These are phyloP conservation scores for Ulota crispa DNA, from an alignment of 225 moss, liverwort and hornwort species.

Conservation along the genomic window DNA sequence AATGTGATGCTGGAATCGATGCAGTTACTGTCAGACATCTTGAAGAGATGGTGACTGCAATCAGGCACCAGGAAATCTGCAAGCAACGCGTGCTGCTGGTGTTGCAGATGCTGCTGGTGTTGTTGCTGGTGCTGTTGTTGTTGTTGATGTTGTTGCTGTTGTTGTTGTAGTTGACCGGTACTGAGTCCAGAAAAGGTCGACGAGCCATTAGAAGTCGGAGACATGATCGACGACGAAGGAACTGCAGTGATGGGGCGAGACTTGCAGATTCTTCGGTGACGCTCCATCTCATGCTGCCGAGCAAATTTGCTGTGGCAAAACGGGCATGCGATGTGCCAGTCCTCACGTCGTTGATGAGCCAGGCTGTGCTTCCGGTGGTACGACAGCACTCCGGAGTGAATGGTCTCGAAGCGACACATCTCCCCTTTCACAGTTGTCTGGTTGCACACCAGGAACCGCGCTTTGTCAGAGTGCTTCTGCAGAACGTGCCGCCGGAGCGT, in stretches of 20 bases:
- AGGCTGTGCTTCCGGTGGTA: constrained; percentile 56
- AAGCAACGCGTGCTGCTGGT: neutral
- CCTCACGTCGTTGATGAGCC: constrained; percentile 51
- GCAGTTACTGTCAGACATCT: constrained; percentile 29
- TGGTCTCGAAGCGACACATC: constrained; percentile 55
- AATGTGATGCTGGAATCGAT: constrained; percentile 32
- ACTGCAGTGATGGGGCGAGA: constrained; percentile 30
- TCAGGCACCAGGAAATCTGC: constrained; percentile 21
- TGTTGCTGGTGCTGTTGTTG: neutral
- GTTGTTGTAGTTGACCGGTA: neutral
- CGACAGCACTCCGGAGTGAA: constrained; percentile 53
- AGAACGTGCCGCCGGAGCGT: constrained; percentile 50
- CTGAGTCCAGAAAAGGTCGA: neutral
- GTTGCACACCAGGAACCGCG: constrained; percentile 49
- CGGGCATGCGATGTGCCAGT: constrained; percentile 55
- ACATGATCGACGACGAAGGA: constrained; percentile 11
- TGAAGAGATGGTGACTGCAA: constrained; percentile 24
- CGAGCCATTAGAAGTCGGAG: constrained; percentile 27
- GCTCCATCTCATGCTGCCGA: constrained; percentile 57
- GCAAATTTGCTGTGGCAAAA: constrained; percentile 57
- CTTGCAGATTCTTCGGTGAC: constrained; percentile 50
- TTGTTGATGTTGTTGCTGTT: neutral
- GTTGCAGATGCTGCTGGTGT: neutral
- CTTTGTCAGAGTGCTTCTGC: constrained; percentile 53
- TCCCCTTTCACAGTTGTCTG: constrained; percentile 52